These are phyloP conservation scores for Viola pubescens DNA, from an alignment of 441 rosid species.

Conservation along the genomic window DNA sequence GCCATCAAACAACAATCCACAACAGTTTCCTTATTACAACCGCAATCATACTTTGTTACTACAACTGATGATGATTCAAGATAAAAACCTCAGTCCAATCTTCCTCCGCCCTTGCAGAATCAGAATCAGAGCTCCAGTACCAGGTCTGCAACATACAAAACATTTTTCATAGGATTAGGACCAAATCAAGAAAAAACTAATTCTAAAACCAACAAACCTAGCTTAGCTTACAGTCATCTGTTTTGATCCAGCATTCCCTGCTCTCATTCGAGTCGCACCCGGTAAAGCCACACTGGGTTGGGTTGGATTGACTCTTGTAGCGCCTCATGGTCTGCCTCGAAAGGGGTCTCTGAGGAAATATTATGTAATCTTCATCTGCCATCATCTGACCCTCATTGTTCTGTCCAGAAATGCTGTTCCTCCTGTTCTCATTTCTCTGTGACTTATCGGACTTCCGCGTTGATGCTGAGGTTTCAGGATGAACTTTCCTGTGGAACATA, in stretches of 20 bases:
- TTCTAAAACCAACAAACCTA: not conserved
- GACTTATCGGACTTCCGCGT: conserved; percentile 28
- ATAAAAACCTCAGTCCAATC: conserved; percentile 3
- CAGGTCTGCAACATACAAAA: conserved; percentile 38
- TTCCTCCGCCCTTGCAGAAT: conserved; percentile 16
- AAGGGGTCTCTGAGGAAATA: conserved; percentile 28
- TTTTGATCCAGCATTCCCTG: conserved; percentile 75
- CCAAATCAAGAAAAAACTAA: not conserved
- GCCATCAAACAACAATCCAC: conserved; percentile 6
- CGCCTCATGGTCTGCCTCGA: conserved; percentile 27
- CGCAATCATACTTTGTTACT: conserved; percentile 10
- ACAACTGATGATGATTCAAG: conserved; percentile 1
- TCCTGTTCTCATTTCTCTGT: conserved; percentile 34
- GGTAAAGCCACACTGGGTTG: conserved; percentile 31
- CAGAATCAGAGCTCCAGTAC: conserved; percentile 57
- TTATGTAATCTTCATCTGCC: conserved; percentile 30
- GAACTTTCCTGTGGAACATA: conserved; percentile 75
- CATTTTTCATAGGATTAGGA: conserved; percentile 11
- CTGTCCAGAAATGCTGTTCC: conserved; percentile 20
- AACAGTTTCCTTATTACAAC: conserved; percentile 17
- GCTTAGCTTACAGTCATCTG: conserved; percentile 69
- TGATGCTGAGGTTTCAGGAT: conserved; percentile 56
- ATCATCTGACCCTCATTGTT: conserved; percentile 28
- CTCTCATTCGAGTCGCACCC: conserved; percentile 50
- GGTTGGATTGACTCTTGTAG: conserved; percentile 42